These are phyloP conservation scores for Tetragonia tetragonoides DNA, from an alignment of 148 eudicot species.

Conservation along the genomic window DNA sequence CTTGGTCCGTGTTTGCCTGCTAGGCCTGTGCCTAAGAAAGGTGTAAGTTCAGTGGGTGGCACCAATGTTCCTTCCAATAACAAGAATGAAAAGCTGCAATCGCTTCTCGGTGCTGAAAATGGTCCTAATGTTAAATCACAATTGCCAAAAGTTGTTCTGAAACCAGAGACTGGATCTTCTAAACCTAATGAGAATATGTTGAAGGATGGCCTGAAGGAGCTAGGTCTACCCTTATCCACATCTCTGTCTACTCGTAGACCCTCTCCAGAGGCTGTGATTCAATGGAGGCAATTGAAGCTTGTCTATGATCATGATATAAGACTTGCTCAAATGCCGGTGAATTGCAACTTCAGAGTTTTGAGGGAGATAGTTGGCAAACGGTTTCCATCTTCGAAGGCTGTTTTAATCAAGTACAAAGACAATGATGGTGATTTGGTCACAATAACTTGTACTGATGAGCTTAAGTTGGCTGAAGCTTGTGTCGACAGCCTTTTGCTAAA, in stretches of 20 bases:
- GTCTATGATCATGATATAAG: slow-evolving; percentile 92
- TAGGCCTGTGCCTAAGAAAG: slow-evolving; percentile 71
- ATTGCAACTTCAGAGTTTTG: slow-evolving; percentile 66
- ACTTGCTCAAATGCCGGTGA: slow-evolving; percentile 82
- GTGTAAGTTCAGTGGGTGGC: slow-evolving; percentile 28
- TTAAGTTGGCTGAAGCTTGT: slow-evolving; percentile 70
- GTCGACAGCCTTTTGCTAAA: slow-evolving; percentile 56
- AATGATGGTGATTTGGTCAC: slow-evolving; percentile 89
- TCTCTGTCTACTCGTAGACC: slow-evolving; percentile 21
- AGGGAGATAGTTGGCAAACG: slow-evolving; percentile 70
- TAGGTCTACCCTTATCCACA: slow-evolving; percentile 17
- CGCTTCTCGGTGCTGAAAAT: slow-evolving; percentile 45
- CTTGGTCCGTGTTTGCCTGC: slow-evolving; percentile 91
- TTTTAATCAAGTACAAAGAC: slow-evolving; percentile 80
- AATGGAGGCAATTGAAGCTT: slow-evolving; percentile 79
- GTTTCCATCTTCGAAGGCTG: slow-evolving; percentile 76
- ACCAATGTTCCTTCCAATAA: slow-evolving; percentile 27
- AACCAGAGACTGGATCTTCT: slow-evolving; percentile 57
- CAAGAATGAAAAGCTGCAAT: slow-evolving; percentile 51
- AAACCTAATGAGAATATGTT: slow-evolving; percentile 31
- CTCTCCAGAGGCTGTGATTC: slow-evolving; percentile 27
- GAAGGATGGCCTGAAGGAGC: slow-evolving; percentile 42
- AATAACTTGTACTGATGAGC: slow-evolving; percentile 71
- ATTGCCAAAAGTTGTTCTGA: slow-evolving; percentile 61
- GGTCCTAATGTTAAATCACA: slow-evolving; percentile 55